Base-by-base conservation (phyloP, 495 filamentous ascomycete genomes). In the Hypoxylon lienhwacheense region DNA sequence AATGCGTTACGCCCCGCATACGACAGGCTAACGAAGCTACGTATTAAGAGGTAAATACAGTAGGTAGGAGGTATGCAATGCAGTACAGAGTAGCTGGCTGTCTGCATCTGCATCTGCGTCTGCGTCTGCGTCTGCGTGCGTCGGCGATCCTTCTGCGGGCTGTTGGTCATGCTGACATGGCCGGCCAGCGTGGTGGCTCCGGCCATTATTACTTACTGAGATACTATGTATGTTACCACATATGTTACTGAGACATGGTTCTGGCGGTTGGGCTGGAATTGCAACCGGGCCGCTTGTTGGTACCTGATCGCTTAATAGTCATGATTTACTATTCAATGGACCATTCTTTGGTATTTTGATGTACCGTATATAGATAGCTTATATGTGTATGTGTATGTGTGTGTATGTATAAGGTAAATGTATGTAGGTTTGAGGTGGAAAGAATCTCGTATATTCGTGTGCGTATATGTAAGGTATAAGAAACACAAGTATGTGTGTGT, bases 221-320 rank as follows among this genome's bases (percentile, higher is more conserved):
- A n/a, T n/a, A n/a, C n/a, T n/a, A n/a, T n/a, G n/a, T n/a, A n/a
- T n/a, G n/a, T n/a, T n/a, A n/a, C n/a, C n/a, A n/a, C n/a, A n/a
- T n/a, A n/a, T n/a, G n/a, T n/a, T n/a, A n/a, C n/a, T n/a, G 53
- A 56, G 61, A 67, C 64, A 61, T 57, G 46, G 61, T 50, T 55
- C 54, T 54, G 43, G 51, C 37, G 58, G 65, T 67, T 67, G 65
- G 65, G 65, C 65, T 67, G 55, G 62, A 65, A 67, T 67, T 56
- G n/a, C 43, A 55, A 64, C 56, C 46, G 60, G 55, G 26, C 52
- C 52, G 54, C 58, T 29, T 51, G 55, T 63, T 63, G 65, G 65
- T 65, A 67, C 65, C 65, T 67, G 65, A 67, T 63, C 56, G 53
- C 51, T 67, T 61, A 20, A 50, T 48, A 28, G 43, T 28, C 35